Evolutionary conservation across 805 yeast species (phyloP).

Genomic region (Dipodascus geniculatus): DNA sequence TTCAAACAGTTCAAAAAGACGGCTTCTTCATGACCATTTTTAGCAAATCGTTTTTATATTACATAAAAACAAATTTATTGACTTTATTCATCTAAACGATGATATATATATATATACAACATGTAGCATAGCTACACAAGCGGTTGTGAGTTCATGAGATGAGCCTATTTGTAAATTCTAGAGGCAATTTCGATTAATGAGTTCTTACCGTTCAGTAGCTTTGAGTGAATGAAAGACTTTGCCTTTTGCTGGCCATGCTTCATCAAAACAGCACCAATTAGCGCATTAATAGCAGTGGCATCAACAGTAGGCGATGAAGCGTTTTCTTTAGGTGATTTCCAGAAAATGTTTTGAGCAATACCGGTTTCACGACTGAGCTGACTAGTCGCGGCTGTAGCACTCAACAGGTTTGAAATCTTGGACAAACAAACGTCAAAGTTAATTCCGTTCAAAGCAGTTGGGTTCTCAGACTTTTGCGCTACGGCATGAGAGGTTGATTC

Average conservation of each 20-base stretch:
- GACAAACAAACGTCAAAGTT: constrained; percentile 20
- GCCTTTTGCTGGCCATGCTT: constrained; percentile 49
- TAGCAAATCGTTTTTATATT: background rate
- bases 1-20: background rate
- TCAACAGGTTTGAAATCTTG: constrained; percentile 17
- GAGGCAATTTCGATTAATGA: constrained; percentile 19
- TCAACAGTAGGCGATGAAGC: constrained; percentile 27
- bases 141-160: background rate
- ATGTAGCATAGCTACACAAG: background rate
- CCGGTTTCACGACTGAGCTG: constrained; percentile 20
- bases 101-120: background rate
- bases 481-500: constrained; percentile 14
- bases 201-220: constrained; percentile 29
- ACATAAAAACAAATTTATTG: background rate
- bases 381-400: constrained; percentile 19
- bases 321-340: constrained; percentile 14
- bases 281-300: constrained; percentile 42
- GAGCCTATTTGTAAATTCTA: background rate
- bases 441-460: constrained; percentile 16
- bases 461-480: constrained; percentile 8
- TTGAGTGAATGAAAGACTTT: constrained; percentile 40
- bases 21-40: background rate
- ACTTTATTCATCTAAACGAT: background rate
- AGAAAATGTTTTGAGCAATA: constrained; percentile 20
- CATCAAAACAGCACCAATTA: constrained; percentile 58